Evolutionary conservation across 352 stramenopile genomes (phyloP).

Genomic region (Pythium sp.): DNA sequence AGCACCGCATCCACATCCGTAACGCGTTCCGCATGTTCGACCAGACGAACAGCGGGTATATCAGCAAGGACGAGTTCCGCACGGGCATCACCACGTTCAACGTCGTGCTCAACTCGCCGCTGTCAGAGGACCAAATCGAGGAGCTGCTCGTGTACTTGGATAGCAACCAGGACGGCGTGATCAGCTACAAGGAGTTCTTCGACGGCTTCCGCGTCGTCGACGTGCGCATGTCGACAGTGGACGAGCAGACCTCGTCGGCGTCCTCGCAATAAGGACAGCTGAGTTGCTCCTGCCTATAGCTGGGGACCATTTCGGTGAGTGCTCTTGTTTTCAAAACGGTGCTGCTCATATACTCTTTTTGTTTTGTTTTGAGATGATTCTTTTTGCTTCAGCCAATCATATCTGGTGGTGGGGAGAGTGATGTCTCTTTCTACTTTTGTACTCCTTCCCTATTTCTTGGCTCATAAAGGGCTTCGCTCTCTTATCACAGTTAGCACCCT

Average conservation of each 20-base stretch:
- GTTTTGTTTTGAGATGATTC: neutral
- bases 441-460: too few species aligned
- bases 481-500: neutral
- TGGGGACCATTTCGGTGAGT: neutral
- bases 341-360: slow-evolving; percentile 6
- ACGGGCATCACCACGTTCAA: slow-evolving; percentile 86
- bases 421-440: too few species aligned
- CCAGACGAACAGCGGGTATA: slow-evolving; percentile 71
- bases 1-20: slow-evolving; percentile 92
- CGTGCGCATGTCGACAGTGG: slow-evolving; percentile 42
- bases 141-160: slow-evolving; percentile 86
- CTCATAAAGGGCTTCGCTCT: too few species aligned
- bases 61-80: slow-evolving; percentile 85
- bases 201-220: slow-evolving; percentile 89
- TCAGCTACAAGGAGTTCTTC: slow-evolving; percentile 95
- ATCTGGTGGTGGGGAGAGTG: too few species aligned
- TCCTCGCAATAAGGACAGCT: neutral
- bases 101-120: slow-evolving; percentile 84
- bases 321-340: neutral
- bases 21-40: slow-evolving; percentile 93
- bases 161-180: slow-evolving; percentile 86
- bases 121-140: slow-evolving; percentile 92
- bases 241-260: slow-evolving; percentile 20
- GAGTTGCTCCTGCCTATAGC: neutral
- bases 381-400: too few species aligned